Evolutionary conservation across 2,329 filamentous ascomycete genomes (phyloP).

Genomic region (Fusarium sp.): DNA sequence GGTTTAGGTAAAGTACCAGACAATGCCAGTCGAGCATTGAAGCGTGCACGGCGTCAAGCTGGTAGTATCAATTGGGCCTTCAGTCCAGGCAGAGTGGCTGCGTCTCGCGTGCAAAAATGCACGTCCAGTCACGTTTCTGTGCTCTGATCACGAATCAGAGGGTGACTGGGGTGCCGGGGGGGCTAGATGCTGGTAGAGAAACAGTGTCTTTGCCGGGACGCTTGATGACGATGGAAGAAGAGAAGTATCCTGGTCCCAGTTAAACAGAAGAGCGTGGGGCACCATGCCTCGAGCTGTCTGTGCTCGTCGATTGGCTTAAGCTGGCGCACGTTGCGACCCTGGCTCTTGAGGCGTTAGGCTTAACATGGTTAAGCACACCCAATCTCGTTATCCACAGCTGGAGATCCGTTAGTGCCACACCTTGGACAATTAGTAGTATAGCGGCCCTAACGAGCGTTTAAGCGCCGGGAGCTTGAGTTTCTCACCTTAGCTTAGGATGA

Average conservation of each 20-base stretch:
- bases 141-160: slow-evolving; percentile 33
- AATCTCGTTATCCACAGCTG: slow-evolving; percentile 22
- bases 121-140: slow-evolving; percentile 39
- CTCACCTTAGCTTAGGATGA: slow-evolving; percentile 13
- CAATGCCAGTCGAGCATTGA: slow-evolving; percentile 8
- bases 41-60: slow-evolving; percentile 32
- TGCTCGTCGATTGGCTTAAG: slow-evolving; percentile 32
- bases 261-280: slow-evolving; percentile 28
- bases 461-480: slow-evolving; percentile 47
- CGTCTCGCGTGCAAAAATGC: slow-evolving; percentile 36
- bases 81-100: slow-evolving; percentile 20
- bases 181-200: slow-evolving; percentile 18
- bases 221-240: slow-evolving; percentile 35
- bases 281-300: slow-evolving; percentile 32
- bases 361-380: slow-evolving; percentile 23
- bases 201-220: slow-evolving; percentile 16
- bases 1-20: slow-evolving; percentile 12
- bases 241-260: slow-evolving; percentile 13
- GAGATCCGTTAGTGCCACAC: slow-evolving; percentile 32
- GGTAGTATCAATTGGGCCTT: slow-evolving; percentile 20
- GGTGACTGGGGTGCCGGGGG: slow-evolving; percentile 4
- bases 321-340: slow-evolving; percentile 37
- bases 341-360: slow-evolving; percentile 33
- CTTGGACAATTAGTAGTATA: slow-evolving; percentile 46
- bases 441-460: slow-evolving; percentile 42